Evolutionary conservation across 192 early-diverging fungal species (phyloP).

Genomic region (Backusella psychrophila): DNA sequence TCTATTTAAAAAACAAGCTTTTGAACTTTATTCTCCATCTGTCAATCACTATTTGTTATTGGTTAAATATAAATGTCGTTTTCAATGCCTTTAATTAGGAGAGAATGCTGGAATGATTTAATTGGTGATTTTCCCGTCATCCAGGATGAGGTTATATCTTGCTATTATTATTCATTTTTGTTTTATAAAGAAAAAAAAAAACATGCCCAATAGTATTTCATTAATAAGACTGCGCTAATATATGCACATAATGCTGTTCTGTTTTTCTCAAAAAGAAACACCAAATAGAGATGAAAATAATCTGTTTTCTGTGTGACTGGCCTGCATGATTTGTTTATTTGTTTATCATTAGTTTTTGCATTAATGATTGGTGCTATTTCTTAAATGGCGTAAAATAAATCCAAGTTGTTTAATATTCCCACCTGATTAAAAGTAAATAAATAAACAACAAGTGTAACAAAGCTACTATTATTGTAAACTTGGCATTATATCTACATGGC

Average conservation of each 20-base stretch:
- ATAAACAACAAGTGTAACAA: neutral
- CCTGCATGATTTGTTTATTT: conserved; percentile 1
- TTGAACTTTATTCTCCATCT: neutral
- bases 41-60: neutral
- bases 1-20: neutral
- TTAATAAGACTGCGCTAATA: neutral
- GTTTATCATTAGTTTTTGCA: neutral
- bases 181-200: neutral
- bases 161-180: neutral
- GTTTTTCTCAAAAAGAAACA: neutral
- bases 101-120: neutral
- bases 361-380: conserved; percentile 2
- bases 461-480: neutral
- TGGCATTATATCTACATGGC: no score
- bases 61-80: neutral
- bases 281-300: neutral
- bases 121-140: neutral
- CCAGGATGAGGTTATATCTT: neutral
- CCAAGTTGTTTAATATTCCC: neutral
- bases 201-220: no score
- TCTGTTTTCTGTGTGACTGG: neutral
- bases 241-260: no score
- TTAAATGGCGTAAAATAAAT: neutral
- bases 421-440: conserved; percentile 2
- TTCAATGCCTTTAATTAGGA: neutral